Evolutionary conservation across 768 basidiomycete genomes (phyloP), one percentile per base, ranked within the genome.

Genomic region (Russula griseocarnosa): DNA sequence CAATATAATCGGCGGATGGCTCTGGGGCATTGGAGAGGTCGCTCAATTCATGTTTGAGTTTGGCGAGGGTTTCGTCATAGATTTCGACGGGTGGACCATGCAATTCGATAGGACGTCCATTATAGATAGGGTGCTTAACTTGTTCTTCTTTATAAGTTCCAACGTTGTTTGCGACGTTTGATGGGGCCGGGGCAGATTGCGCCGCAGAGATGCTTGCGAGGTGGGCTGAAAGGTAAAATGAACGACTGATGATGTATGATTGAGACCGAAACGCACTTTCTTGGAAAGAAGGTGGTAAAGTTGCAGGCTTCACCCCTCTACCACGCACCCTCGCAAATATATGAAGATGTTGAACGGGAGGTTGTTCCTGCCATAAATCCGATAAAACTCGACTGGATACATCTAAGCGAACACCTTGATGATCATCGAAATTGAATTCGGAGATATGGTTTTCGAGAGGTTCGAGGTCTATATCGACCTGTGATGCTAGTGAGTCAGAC

Each of bases 271-370:
- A 44, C 44, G 44, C 44, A 44, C 44, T 7, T n/a, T 44, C 20
- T 44, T n/a, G 20, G 44, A n/a, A 44, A 7, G 44, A 18, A 4
- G 20, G 20, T 8, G 38, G 16, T 18, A 40, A 40, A 40, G 5
- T 14, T 18, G 5, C 16, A 14, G 38, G 38, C 3, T 18, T 13
- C 38, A 5, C 16, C 38, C 14, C 38, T 13, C 38, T 38, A 18
- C 95, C 96, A 0, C 72, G 77, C 38, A 82, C 87, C 0, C 77
- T 99, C 38, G 16, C 38, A 40, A 9, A 18, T 40, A 40, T 16
- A 40, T 40, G 14, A 6, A 40, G 16, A 18, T 18, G 14, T 40
- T 7, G 38, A 18, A 14, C 38, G 11, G 38, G 16, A 40, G 38
- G 38, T 40, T 40, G 38, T 40, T 40, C 38, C 38, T 0, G 38